phyloP scores from a whole-genome alignment of 2,329 filamentous ascomycete genomes.

The Chrysoporthe austroafricana region DNA sequence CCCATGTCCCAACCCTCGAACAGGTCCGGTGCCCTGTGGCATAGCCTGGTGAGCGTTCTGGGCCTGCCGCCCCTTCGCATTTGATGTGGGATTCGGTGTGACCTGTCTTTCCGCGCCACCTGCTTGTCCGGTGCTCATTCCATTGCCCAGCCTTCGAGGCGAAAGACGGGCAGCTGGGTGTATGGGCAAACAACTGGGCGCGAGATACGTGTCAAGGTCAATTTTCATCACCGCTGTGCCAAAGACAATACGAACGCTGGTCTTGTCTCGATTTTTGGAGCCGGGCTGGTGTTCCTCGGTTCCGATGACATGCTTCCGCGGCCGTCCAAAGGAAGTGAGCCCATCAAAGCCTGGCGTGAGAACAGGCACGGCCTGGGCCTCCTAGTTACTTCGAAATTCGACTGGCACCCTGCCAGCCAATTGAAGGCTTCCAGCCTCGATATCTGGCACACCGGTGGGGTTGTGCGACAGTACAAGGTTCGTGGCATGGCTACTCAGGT shows the following conservation, averaged over 20 bases:
- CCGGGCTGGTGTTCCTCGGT: no score
- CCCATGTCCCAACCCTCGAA: background rate
- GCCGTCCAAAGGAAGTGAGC: background rate
- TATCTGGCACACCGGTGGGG: background rate
- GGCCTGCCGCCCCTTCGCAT: background rate
- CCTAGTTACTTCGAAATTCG: background rate
- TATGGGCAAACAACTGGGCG: background rate
- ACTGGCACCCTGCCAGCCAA: background rate
- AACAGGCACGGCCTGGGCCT: background rate
- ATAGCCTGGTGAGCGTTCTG: background rate
- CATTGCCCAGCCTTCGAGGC: background rate
- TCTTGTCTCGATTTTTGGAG: background rate
- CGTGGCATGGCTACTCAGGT: constrained; percentile 5
- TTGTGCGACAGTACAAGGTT: constrained; percentile 10
- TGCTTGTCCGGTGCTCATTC: background rate
- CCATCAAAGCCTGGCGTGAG: background rate
- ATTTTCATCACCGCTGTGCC: background rate
- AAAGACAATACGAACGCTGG: background rate
- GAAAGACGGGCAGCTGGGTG: background rate
- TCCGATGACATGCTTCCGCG: no score
- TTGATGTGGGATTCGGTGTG: background rate
- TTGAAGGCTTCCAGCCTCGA: background rate
- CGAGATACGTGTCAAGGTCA: background rate
- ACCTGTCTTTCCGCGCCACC: background rate
- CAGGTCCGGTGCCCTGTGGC: background rate